Evolutionary conservation across 1,139 yeast genomes (phyloP).

Genomic region (Diutina ranongensis): DNA sequence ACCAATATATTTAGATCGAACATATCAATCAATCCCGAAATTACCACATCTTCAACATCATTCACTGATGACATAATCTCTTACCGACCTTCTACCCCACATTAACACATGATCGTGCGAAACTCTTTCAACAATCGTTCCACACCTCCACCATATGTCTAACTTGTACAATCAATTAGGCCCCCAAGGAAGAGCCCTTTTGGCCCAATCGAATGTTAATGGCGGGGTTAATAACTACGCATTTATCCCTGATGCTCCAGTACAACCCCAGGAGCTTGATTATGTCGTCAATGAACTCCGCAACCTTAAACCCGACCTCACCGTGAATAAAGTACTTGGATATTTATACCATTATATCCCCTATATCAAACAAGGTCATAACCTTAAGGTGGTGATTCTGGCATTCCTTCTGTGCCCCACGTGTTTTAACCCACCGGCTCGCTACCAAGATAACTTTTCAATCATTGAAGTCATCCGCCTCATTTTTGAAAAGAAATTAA

Average conservation of each 20-base stretch:
- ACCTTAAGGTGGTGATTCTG: slow-evolving; percentile 39
- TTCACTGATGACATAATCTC: too few species aligned
- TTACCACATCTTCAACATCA: too few species aligned
- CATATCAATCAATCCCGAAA: too few species aligned
- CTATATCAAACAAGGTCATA: slow-evolving; percentile 43
- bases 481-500: slow-evolving; percentile 39
- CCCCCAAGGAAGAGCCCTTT: slow-evolving; percentile 3
- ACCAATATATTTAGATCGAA: too few species aligned
- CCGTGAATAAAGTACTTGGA: slow-evolving; percentile 32
- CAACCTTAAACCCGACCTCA: slow-evolving; percentile 23
- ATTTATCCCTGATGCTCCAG: neutral
- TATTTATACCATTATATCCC: slow-evolving; percentile 53
- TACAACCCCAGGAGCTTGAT: slow-evolving; percentile 35
- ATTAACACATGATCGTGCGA: neutral
- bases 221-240: neutral
- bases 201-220: neutral
- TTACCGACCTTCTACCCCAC: too few species aligned
- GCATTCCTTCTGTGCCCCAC: slow-evolving; percentile 38
- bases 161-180: slow-evolving; percentile 1
- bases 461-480: slow-evolving; percentile 40
- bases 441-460: slow-evolving; percentile 23
- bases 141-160: neutral
- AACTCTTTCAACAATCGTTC: too few species aligned
- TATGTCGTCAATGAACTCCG: slow-evolving; percentile 33
- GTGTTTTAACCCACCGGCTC: slow-evolving; percentile 26